Evolutionary conservation across 1,284 basidiomycete species (phyloP), one percentile per base, ranked within the genome.

Genomic region (Rhodotorula sp.): DNA sequence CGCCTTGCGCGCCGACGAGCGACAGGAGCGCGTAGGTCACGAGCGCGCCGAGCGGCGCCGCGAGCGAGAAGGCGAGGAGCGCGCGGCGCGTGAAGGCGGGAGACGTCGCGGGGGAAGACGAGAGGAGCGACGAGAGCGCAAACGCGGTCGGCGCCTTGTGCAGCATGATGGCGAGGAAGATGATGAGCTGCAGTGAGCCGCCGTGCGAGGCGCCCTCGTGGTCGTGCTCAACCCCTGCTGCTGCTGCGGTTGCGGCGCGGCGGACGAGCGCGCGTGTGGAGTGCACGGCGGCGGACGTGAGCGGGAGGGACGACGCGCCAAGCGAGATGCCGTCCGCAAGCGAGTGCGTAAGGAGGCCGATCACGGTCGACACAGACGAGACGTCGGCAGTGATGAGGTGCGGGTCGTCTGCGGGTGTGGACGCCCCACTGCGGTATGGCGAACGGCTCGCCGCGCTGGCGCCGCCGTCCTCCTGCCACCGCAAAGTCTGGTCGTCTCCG

Each of bases 251-350:
- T 2, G 34, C 34, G 34, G 34, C 34, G 34, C 34, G 34, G 34
- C 34, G 34, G 58, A 55, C 25, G 61, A 34, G 21, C 23, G 44
- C n/a, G 49, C 17, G 7, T 23, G 17, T 7, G 45, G 13, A 13
- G 10, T 61, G 48, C 17, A 52, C 27, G 9, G 66, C 45, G 8
- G 70, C 82, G 4, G 74, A 56, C 16, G 74, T 34, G 27, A 54
- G 53, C 14, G 76, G 68, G 44, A 73, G 73, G 42, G 82, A 80
- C 56, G 83, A 84, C 7, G 92, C 90, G 44, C 93, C 94, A 59
- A 97, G 83, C 2, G 92, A 92, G 68, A 96, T 88, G 2, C 94
- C 94, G 81, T 97, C 94, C 0, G 93, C 91, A 46, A 93, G 84
- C 4, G 89, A 91, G 79, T 97, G 94, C 52, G 93, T 87, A 50